phyloP scores from a whole-genome alignment of 768 basidiomycete species.

The Galerina marginata region DNA sequence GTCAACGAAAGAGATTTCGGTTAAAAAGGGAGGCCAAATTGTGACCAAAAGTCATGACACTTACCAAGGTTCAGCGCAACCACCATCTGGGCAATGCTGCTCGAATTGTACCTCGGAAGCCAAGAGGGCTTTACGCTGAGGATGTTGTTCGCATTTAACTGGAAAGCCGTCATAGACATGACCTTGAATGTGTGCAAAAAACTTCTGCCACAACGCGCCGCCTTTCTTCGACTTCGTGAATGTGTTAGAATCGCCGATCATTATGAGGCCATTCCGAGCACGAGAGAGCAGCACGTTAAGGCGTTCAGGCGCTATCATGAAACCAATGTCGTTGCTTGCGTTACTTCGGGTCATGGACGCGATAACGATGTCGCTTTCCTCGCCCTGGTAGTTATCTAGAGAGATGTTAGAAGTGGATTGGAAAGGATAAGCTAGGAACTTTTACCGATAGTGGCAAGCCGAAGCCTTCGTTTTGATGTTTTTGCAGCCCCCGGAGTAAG shows the following conservation, averaged over 20 bases:
- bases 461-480: conserved; percentile 48
- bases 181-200: conserved; percentile 44
- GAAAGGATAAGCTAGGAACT: background rate
- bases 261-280: conserved; percentile 65
- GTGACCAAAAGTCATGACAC: conserved; percentile 14
- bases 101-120: conserved; percentile 54
- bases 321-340: conserved; percentile 59
- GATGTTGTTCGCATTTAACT: conserved; percentile 61
- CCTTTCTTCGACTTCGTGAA: conserved; percentile 56
- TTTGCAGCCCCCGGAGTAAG: conserved; percentile 44
- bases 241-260: conserved; percentile 68
- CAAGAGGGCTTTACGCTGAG: conserved; percentile 42
- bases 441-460: conserved; percentile 70
- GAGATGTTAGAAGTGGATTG: background rate
- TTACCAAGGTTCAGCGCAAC: conserved; percentile 66
- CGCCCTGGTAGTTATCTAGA: conserved; percentile 78
- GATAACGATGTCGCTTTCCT: conserved; percentile 74
- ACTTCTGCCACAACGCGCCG: conserved; percentile 52
- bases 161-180: conserved; percentile 66
- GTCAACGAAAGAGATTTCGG: background rate
- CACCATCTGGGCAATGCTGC: conserved; percentile 60
- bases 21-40: background rate
- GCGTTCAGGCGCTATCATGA: conserved; percentile 73
- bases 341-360: conserved; percentile 69
- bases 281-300: conserved; percentile 75